These are phyloP conservation scores for Pythium insidiosum DNA, from an alignment of 352 stramenopile species.

Conservation along the genomic window DNA sequence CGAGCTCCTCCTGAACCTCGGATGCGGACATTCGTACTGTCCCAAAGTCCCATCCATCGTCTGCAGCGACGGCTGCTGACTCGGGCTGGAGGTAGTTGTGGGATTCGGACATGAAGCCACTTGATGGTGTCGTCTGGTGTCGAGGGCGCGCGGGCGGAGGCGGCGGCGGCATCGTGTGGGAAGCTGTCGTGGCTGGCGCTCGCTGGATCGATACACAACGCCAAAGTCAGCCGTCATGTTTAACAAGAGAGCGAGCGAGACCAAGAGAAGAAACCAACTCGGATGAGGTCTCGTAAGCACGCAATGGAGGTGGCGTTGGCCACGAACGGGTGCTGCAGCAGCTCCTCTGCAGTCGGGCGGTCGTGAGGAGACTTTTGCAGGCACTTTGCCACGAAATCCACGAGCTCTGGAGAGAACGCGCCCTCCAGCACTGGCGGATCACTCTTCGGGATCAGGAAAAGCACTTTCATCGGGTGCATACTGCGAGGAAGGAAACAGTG, in stretches of 20 bases:
- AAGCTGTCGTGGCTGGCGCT: background rate
- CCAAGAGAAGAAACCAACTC: too few species aligned
- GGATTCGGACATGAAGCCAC: constrained; percentile 10
- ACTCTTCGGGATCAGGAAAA: constrained; percentile 98
- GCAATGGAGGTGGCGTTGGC: constrained; percentile 55
- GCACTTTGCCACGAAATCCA: constrained; percentile 87
- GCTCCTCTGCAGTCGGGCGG: constrained; percentile 71
- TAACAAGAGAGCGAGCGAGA: too few species aligned
- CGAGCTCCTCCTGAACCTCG: constrained; percentile 10
- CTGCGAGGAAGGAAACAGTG: too few species aligned
- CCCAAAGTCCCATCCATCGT: constrained; percentile 75
- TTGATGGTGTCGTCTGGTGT: constrained; percentile 1
- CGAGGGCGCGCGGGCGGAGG: background rate
- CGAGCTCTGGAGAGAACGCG: constrained; percentile 62
- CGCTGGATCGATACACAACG: background rate
- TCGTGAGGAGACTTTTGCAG: constrained; percentile 84
- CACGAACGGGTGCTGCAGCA: constrained; percentile 87
- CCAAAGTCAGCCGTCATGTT: background rate
- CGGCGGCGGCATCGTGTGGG: background rate
- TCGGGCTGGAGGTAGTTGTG: constrained; percentile 11
- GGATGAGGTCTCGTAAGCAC: constrained; percentile 61
- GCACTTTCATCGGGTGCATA: constrained; percentile 97
- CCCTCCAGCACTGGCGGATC: constrained; percentile 81
- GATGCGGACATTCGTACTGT: constrained; percentile 44
- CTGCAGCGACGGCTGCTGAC: constrained; percentile 1